A percentile compares a stretch with the other conserved stretches of the same genome.
These are phyloP conservation scores for Cryphonectria radicalis DNA, from an alignment of 2,329 filamentous ascomycete species.

Conservation along the genomic window DNA sequence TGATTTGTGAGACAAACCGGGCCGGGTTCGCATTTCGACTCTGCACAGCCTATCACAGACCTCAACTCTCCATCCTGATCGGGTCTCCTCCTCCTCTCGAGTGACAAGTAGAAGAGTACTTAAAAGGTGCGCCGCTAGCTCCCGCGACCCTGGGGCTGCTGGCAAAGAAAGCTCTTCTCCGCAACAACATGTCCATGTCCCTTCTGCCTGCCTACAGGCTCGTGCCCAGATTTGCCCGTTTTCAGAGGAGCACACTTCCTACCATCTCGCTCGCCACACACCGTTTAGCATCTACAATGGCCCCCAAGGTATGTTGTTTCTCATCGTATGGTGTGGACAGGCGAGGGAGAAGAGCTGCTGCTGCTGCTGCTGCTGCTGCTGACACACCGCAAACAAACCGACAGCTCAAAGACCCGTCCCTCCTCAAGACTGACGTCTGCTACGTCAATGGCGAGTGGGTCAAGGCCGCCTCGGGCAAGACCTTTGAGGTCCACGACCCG, in stretches of 20 bases:
- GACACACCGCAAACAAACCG: neutral
- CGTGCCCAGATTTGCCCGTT: constrained; percentile 34
- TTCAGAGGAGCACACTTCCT: constrained; percentile 38
- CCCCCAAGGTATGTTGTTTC: constrained; percentile 49
- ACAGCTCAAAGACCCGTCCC: constrained; percentile 76
- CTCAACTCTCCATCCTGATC: neutral
- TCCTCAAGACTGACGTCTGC: constrained; percentile 80
- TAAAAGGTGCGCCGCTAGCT: constrained; percentile 1
- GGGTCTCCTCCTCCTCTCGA: neutral
- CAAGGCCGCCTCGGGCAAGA: constrained; percentile 81
- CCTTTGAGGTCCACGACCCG: constrained; percentile 87
- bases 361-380: neutral
- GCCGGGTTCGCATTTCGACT: constrained; percentile 21
- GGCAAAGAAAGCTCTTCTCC: constrained; percentile 25
- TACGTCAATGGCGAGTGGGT: constrained; percentile 97
- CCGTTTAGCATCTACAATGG: constrained; percentile 50
- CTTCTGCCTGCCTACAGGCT: constrained; percentile 32
- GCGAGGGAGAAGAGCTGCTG: neutral
- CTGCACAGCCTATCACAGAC: constrained; percentile 19
- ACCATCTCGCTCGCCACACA: constrained; percentile 28
- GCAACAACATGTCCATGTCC: constrained; percentile 33
- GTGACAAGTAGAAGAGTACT: constrained; percentile 3
- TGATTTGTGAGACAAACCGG: constrained; percentile 28
- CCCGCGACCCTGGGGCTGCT: constrained; percentile 4
- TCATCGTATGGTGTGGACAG: constrained; percentile 29